Evolutionary conservation across 2,329 filamentous ascomycete species (phyloP).

Genomic region (Aspergillus arachidicola): DNA sequence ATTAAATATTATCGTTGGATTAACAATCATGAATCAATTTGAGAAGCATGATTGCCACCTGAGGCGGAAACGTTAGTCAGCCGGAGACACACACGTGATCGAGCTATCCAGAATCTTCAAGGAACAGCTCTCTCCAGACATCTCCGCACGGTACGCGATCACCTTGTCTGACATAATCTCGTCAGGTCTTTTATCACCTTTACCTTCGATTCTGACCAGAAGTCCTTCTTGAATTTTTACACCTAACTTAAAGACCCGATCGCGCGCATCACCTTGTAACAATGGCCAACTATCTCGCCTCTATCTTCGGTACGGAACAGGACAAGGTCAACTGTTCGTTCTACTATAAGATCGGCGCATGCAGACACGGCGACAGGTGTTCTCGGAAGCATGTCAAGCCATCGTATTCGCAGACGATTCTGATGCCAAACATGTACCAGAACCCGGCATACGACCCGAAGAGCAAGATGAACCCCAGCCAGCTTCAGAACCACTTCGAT

Average conservation of each 20-base stretch:
- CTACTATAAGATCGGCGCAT: constrained; percentile 99
- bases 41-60: constrained; percentile 11
- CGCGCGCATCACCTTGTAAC: constrained; percentile 18
- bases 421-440: constrained; percentile 98
- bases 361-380: constrained; percentile 97
- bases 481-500: constrained; percentile 99
- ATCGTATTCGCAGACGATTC: constrained; percentile 94
- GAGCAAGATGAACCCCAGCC: constrained; percentile 92
- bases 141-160: constrained; percentile 6
- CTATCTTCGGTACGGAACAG: constrained; percentile 99
- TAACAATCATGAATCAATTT: neutral
- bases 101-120: constrained; percentile 43
- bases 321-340: constrained; percentile 99
- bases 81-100: constrained; percentile 19
- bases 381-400: constrained; percentile 99
- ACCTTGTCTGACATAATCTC: neutral
- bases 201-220: neutral
- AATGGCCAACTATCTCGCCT: constrained; percentile 98
- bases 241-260: neutral
- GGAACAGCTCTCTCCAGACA: constrained; percentile 18
- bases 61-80: constrained; percentile 32
- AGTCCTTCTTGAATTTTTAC: no score
- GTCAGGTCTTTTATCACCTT: neutral
- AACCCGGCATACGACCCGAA: constrained; percentile 97
- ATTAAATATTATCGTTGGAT: neutral